These are phyloP conservation scores for Bombardia bombarda DNA, from an alignment of 495 filamentous ascomycete species.

Conservation along the genomic window DNA sequence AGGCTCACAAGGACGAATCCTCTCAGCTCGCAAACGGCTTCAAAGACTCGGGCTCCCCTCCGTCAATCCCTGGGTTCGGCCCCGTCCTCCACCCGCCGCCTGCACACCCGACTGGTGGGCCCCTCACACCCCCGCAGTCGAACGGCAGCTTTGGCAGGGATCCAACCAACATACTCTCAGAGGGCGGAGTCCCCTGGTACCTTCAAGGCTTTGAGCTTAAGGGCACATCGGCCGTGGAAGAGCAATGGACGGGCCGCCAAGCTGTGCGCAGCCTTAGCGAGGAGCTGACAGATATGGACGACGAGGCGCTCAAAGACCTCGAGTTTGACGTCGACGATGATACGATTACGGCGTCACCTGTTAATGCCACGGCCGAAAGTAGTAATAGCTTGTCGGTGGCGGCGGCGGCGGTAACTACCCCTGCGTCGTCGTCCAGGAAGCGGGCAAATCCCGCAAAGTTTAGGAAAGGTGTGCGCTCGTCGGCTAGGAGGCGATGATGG, in stretches of 20 bases:
- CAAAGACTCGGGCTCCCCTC: slow-evolving; percentile 30
- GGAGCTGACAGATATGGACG: slow-evolving; percentile 80
- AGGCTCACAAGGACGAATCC: slow-evolving; percentile 7
- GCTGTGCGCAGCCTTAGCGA: slow-evolving; percentile 73
- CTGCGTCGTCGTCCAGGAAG: slow-evolving; percentile 13
- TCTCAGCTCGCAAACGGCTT: slow-evolving; percentile 19
- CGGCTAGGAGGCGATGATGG: slow-evolving; percentile 14
- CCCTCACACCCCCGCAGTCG: slow-evolving; percentile 40
- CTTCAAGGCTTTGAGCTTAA: slow-evolving; percentile 70
- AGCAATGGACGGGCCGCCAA: slow-evolving; percentile 70
- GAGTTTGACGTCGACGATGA: slow-evolving; percentile 36
- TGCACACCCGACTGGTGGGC: slow-evolving; percentile 8
- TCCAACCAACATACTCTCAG: slow-evolving; percentile 47
- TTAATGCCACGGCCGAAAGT: slow-evolving; percentile 14
- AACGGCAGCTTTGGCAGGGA: slow-evolving; percentile 35
- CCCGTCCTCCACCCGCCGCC: not conserved
- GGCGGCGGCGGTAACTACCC: not conserved
- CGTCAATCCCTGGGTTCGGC: slow-evolving; percentile 26
- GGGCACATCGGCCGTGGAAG: slow-evolving; percentile 61
- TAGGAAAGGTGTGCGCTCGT: slow-evolving; percentile 16
- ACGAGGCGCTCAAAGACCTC: slow-evolving; percentile 67
- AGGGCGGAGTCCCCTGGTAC: slow-evolving; percentile 85
- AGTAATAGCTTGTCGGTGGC: slow-evolving; percentile 1
- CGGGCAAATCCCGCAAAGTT: slow-evolving; percentile 22
- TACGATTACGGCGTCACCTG: slow-evolving; percentile 34